A percentile compares a stretch with the other conserved stretches of the same genome.
phyloP scores from a whole-genome alignment of 257 asterid genomes.

The Plantago ovata region DNA sequence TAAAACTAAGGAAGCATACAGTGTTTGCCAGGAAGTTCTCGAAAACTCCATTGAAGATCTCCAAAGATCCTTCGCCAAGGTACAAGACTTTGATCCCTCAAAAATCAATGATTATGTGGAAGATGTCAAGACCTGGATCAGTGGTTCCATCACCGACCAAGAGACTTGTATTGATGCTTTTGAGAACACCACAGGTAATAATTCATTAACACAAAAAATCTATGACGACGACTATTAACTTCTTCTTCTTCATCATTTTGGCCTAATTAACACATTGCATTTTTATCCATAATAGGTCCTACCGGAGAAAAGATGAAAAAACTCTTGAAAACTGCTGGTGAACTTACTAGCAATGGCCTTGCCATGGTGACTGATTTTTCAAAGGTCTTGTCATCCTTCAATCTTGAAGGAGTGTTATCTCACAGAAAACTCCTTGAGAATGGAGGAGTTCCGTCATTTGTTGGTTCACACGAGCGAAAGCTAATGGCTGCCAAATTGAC shows the following conservation, averaged over 20 bases:
- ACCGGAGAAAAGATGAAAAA: slow-evolving; percentile 63
- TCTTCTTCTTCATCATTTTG: too few species aligned
- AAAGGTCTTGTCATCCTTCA: slow-evolving; percentile 6
- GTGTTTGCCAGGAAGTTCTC: slow-evolving; percentile 47
- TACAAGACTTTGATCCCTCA: slow-evolving; percentile 28
- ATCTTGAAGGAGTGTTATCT: not conserved
- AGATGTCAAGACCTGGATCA: slow-evolving; percentile 75
- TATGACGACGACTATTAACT: too few species aligned
- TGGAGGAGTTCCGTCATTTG: not conserved
- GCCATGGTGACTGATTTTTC: slow-evolving; percentile 49
- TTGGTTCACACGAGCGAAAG: slow-evolving; percentile 14
- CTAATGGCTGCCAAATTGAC: slow-evolving; percentile 21
- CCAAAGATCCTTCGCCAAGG: slow-evolving; percentile 28
- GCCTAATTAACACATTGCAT: not conserved
- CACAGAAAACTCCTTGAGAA: not conserved
- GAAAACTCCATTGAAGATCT: slow-evolving; percentile 51
- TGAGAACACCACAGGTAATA: slow-evolving; percentile 41
- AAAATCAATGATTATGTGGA: slow-evolving; percentile 36
- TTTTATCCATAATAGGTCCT: slow-evolving; percentile 22
- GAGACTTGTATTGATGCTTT: slow-evolving; percentile 70
- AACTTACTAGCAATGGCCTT: slow-evolving; percentile 59
- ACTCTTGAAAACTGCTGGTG: slow-evolving; percentile 31
- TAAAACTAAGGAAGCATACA: slow-evolving; percentile 49
- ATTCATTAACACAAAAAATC: not conserved
- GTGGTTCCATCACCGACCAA: slow-evolving; percentile 54